Evolutionary conservation across 2,329 filamentous ascomycete genomes (phyloP).

Genomic region (Macrophomina phaseolina): DNA sequence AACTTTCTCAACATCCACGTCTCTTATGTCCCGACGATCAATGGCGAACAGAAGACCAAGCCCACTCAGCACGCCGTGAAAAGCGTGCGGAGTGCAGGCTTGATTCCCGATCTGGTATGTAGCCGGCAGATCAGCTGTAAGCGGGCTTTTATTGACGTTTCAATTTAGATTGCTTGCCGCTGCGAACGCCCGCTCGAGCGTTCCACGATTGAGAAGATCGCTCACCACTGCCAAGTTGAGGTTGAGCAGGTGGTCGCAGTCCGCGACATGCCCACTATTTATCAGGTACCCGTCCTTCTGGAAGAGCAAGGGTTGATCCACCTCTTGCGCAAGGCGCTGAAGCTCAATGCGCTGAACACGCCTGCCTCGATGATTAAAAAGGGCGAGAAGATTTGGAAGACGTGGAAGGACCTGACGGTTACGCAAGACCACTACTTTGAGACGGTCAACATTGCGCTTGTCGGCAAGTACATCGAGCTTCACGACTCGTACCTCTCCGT

Average conservation of each 20-base stretch:
- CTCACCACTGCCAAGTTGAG: constrained; percentile 86
- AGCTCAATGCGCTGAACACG: constrained; percentile 64
- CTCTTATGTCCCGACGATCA: constrained; percentile 79
- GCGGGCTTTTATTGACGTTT: constrained; percentile 25
- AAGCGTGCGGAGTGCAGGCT: constrained; percentile 79
- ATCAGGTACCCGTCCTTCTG: constrained; percentile 93
- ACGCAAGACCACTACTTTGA: constrained; percentile 71
- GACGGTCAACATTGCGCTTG: constrained; percentile 79
- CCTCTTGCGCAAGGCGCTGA: constrained; percentile 69
- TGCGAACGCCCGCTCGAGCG: constrained; percentile 79
- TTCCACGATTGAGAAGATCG: constrained; percentile 82
- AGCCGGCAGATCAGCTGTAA: constrained; percentile 3
- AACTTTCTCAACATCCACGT: constrained; percentile 92
- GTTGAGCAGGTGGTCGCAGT: constrained; percentile 84
- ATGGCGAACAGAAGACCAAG: constrained; percentile 91
- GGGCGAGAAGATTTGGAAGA: constrained; percentile 74
- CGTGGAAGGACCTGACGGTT: constrained; percentile 76
- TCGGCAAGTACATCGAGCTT: constrained; percentile 88
- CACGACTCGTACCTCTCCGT: constrained; percentile 87
- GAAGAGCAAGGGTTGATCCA: constrained; percentile 77
- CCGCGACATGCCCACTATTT: constrained; percentile 85
- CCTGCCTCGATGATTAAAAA: constrained; percentile 62
- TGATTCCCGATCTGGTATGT: constrained; percentile 64
- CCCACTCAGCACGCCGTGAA: constrained; percentile 92
- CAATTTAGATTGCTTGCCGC: constrained; percentile 80